Conservation (phyloP, 768 basidiomycete species). For the Boletus reticuloceps region DNA sequence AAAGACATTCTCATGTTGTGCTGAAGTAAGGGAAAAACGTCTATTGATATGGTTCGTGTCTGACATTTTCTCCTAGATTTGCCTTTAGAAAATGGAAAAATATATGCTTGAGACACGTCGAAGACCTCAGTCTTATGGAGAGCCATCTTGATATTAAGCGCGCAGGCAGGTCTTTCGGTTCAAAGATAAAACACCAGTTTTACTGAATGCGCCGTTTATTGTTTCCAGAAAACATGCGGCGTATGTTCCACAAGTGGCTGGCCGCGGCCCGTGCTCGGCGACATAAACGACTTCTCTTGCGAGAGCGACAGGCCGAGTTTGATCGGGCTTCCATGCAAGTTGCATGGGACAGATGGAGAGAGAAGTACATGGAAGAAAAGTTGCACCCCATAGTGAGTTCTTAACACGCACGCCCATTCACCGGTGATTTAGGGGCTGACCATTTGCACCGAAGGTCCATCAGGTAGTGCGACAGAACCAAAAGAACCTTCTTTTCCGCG, state of each 20-base stretch:
- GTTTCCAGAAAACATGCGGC: constrained; percentile 58
- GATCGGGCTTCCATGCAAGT: constrained; percentile 46
- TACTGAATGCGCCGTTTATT: neutral
- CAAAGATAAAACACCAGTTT: neutral
- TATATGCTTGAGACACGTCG: constrained; percentile 58
- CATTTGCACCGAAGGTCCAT: constrained; percentile 29
- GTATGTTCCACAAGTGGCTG: constrained; percentile 71
- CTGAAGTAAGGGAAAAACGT: constrained; percentile 32
- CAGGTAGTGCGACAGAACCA: constrained; percentile 57
- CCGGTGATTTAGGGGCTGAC: constrained; percentile 2
- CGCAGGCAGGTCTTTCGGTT: constrained; percentile 51
- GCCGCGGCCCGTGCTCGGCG: constrained; percentile 54
- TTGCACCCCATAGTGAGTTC: constrained; percentile 61
- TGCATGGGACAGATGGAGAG: constrained; percentile 82
- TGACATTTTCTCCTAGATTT: constrained; percentile 36
- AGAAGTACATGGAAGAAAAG: constrained; percentile 61
- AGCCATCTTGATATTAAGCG: constrained; percentile 79
- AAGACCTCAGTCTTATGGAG: constrained; percentile 77
- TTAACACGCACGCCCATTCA: neutral
- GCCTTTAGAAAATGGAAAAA: constrained; percentile 71
- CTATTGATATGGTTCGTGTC: constrained; percentile 11
- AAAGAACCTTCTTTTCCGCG: constrained; percentile 59
- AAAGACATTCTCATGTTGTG: constrained; percentile 40
- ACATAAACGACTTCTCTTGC: constrained; percentile 58
- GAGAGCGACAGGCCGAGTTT: constrained; percentile 62